Conservation (phyloP, 2,329 filamentous ascomycete genomes). For the Nigrospora oryzae region DNA sequence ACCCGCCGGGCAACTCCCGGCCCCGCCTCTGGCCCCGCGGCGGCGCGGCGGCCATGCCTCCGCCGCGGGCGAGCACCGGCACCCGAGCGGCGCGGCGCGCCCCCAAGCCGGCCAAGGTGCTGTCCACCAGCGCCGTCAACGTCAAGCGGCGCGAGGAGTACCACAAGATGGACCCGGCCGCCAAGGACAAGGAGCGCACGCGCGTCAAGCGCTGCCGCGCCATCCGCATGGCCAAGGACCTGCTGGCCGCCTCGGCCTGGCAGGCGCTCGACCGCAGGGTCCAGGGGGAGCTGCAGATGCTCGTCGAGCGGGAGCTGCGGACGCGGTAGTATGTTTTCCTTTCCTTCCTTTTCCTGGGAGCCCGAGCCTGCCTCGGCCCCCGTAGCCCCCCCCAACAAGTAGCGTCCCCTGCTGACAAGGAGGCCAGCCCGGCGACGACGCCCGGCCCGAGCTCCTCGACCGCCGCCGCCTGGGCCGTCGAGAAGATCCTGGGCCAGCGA, state of each 20-base stretch:
- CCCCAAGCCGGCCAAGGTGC: neutral
- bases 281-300: neutral
- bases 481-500: slow-evolving; percentile 17
- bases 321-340: neutral
- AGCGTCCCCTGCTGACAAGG: too few species aligned
- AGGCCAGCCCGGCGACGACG: neutral
- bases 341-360: too few species aligned
- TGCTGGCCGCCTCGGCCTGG: neutral
- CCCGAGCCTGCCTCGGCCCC: too few species aligned
- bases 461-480: neutral
- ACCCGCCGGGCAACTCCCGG: too few species aligned
- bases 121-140: neutral
- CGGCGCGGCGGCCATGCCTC: too few species aligned
- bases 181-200: neutral
- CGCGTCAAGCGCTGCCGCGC: slow-evolving; percentile 2
- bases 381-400: too few species aligned
- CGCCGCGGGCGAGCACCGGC: too few species aligned
- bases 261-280: neutral
- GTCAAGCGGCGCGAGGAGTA: slow-evolving; percentile 1
- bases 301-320: neutral
- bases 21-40: too few species aligned
- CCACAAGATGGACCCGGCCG: neutral
- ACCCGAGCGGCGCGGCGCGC: too few species aligned
- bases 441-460: neutral
- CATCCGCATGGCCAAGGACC: neutral